Evolutionary conservation across 2,329 filamentous ascomycete genomes (phyloP).

Genomic region (Penicillium italicum): DNA sequence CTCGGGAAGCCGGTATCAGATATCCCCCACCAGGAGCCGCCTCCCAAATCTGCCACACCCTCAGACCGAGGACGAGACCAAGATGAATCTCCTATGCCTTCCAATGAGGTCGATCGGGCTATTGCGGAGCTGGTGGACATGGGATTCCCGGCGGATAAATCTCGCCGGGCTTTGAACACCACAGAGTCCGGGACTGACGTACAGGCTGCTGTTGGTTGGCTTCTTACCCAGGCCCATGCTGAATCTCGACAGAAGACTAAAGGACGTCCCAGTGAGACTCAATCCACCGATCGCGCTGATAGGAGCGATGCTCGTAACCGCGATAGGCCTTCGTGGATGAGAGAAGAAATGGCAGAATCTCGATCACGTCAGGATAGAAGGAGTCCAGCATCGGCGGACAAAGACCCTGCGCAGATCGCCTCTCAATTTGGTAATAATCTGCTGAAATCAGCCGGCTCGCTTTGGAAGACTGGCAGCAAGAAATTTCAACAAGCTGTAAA

Average conservation of each 20-base stretch:
- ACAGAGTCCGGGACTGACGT: constrained; percentile 77
- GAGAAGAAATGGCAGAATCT: constrained; percentile 44
- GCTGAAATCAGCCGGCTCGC: constrained; percentile 87
- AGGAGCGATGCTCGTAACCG: constrained; percentile 30
- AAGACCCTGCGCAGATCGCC: constrained; percentile 75
- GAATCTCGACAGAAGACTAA: constrained; percentile 69
- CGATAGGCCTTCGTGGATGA: constrained; percentile 60
- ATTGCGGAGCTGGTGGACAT: constrained; percentile 90
- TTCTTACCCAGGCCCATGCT: constrained; percentile 85
- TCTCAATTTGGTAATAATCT: constrained; percentile 77
- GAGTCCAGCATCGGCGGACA: constrained; percentile 53
- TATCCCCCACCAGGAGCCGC: constrained; percentile 38
- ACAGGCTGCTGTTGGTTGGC: constrained; percentile 81
- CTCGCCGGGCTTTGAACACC: constrained; percentile 72
- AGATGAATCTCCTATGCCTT: constrained; percentile 25
- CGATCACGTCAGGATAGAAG: constrained; percentile 30
- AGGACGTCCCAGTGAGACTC: constrained; percentile 23
- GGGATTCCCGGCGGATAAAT: constrained; percentile 83
- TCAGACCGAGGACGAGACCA: constrained; percentile 12
- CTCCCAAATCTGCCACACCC: constrained; percentile 17
- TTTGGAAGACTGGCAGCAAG: constrained; percentile 94
- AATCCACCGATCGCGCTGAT: constrained; percentile 17
- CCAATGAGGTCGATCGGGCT: constrained; percentile 66
- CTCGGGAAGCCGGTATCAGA: constrained; percentile 58
- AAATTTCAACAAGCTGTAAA: constrained; percentile 88